Evolutionary conservation across 805 yeast species (phyloP), one percentile per base, ranked within the genome.

Genomic region (Danielia reshetovae): DNA sequence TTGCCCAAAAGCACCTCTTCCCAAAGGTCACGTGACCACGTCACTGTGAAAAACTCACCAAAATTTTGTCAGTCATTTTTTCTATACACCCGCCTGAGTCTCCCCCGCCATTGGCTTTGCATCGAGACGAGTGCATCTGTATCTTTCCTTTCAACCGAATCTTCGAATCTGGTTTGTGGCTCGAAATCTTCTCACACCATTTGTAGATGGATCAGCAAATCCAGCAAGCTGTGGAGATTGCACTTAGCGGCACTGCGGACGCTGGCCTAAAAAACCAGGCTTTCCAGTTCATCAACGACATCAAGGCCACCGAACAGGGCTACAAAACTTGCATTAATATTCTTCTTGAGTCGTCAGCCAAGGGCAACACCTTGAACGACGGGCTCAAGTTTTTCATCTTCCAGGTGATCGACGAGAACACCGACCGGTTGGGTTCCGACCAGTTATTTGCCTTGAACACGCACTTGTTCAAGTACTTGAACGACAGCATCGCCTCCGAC

Each of bases 151-250:
- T n/a, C n/a, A n/a, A n/a, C n/a, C n/a, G n/a, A n/a, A n/a, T n/a
- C n/a, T n/a, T n/a, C n/a, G n/a, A n/a, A n/a, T n/a, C n/a, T n/a
- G n/a, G n/a, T n/a, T n/a, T n/a, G n/a, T n/a, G n/a, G n/a, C n/a
- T n/a, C n/a, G n/a, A n/a, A n/a, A n/a, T n/a, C n/a, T n/a, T 11
- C 19, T 7, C 15, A 44, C 16, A 43, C n/a, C n/a, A n/a, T n/a
- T 45, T 22, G 35, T 38, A 18, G 37, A 52, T 48, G 69, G 70
- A 68, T 40, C 64, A 67, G 44, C 94, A 88, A 67, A 81, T 89
- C 51, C 86, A 77, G 57, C 93, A 86, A 62, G 96, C 95, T 27
- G 93, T 89, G 30, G 80, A 77, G 43, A 77, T 87, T 43, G 96
- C 95, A 6, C 74, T 84, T 35, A 77, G 79, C 56, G 81, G 85